Percentiles rank a stretch among this genome's conserved stretches.
Evolutionary conservation across 2,329 filamentous ascomycete genomes (phyloP).

Genomic region (Fusarium chlamydosporum): DNA sequence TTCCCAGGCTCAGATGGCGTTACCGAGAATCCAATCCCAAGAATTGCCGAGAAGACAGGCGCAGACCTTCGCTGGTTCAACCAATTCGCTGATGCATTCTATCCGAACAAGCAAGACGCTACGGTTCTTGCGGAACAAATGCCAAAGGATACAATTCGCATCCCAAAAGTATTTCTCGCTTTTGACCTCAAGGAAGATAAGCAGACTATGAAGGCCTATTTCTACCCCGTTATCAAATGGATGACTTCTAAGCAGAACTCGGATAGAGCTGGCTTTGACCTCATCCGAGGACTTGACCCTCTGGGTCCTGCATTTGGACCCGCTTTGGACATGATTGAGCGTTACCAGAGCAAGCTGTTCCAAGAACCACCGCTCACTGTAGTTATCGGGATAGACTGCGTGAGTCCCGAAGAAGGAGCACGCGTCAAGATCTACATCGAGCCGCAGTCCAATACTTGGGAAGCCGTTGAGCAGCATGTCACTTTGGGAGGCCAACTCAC

Average conservation of each 20-base stretch:
- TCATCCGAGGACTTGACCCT: slow-evolving; percentile 44
- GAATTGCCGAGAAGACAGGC: slow-evolving; percentile 2
- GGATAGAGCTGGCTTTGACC: slow-evolving; percentile 41
- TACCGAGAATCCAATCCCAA: slow-evolving; percentile 13
- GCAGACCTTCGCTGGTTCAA: slow-evolving; percentile 44
- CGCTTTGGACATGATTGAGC: slow-evolving; percentile 41
- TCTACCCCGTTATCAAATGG: slow-evolving; percentile 48
- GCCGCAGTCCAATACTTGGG: slow-evolving; percentile 45
- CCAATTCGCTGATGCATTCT: slow-evolving; percentile 42
- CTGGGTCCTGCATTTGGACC: slow-evolving; percentile 27
- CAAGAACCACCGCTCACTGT: slow-evolving; percentile 41
- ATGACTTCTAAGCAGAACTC: slow-evolving; percentile 42
- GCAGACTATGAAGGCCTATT: slow-evolving; percentile 47
- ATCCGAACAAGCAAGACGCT: slow-evolving; percentile 38
- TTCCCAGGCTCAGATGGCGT: slow-evolving; percentile 32
- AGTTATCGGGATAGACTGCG: slow-evolving; percentile 50
- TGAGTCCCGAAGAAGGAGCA: slow-evolving; percentile 47
- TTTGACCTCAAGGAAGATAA: slow-evolving; percentile 47
- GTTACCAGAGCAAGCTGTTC: slow-evolving; percentile 33
- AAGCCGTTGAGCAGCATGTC: slow-evolving; percentile 45
- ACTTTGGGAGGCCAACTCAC: slow-evolving; percentile 45
- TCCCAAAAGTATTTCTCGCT: slow-evolving; percentile 47
- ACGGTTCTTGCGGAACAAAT: slow-evolving; percentile 24
- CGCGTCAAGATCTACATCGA: slow-evolving; percentile 50
- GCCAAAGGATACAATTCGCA: slow-evolving; percentile 37